Evolutionary conservation across 306 rosid species (phyloP).

Genomic region (Vicia sativa): DNA sequence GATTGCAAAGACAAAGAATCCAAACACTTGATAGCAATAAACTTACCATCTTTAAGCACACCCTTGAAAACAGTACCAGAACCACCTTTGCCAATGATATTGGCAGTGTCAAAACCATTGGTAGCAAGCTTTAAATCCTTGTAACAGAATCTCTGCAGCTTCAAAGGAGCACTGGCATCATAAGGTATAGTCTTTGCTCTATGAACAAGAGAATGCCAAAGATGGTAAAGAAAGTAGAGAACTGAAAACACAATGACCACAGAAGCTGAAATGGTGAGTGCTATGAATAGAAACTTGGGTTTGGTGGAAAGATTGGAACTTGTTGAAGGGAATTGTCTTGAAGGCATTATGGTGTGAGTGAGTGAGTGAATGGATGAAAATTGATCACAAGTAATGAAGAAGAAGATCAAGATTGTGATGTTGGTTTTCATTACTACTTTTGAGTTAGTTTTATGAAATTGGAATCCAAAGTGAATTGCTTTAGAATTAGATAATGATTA

Average conservation of each 20-base stretch:
- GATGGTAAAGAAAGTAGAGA: conserved; percentile 73
- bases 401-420: conserved; percentile 34
- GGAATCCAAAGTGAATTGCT: conserved; percentile 80
- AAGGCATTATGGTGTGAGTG: conserved; percentile 57
- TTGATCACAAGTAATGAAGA: conserved; percentile 40
- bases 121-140: conserved; percentile 78
- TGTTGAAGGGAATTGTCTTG: conserved; percentile 69
- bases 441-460: conserved; percentile 30
- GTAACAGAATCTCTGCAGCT: conserved; percentile 80
- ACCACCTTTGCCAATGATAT: conserved; percentile 94
- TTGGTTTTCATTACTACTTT: conserved; percentile 37
- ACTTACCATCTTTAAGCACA: conserved; percentile 65
- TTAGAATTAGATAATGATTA: conserved; percentile 64
- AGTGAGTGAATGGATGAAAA: conserved; percentile 1
- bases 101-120: conserved; percentile 61
- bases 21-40: conserved; percentile 75
- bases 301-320: conserved; percentile 56
- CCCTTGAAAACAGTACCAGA: conserved; percentile 94
- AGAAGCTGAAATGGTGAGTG: conserved; percentile 82
- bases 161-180: conserved; percentile 79
- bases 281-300: conserved; percentile 67
- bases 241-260: conserved; percentile 69
- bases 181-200: conserved; percentile 80
- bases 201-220: conserved; percentile 71
- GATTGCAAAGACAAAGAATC: conserved; percentile 69